Evolutionary conservation across 129 eudicot genomes (phyloP).

Genomic region (Tanacetum coccineum): DNA sequence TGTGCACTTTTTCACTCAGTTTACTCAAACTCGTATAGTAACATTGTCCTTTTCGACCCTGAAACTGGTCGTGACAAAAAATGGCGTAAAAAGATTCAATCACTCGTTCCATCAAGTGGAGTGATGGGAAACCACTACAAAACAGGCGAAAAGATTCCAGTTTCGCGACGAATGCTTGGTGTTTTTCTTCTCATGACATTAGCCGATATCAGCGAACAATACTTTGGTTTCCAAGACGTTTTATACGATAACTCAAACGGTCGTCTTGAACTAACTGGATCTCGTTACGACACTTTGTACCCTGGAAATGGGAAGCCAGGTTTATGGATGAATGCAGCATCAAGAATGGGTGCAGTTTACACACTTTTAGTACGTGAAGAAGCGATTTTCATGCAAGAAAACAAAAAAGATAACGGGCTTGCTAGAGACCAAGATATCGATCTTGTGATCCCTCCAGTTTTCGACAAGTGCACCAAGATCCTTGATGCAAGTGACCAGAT

Average conservation of each 20-base stretch:
- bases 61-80: slow-evolving; percentile 52
- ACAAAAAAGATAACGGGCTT: neutral
- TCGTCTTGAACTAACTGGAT: slow-evolving; percentile 50
- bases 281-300: slow-evolving; percentile 38
- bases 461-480: slow-evolving; percentile 50
- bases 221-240: slow-evolving; percentile 60
- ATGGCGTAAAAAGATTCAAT: slow-evolving; percentile 67
- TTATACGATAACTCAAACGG: slow-evolving; percentile 61
- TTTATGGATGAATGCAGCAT: slow-evolving; percentile 65
- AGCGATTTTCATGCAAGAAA: slow-evolving; percentile 32
- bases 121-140: slow-evolving; percentile 57
- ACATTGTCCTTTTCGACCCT: slow-evolving; percentile 81
- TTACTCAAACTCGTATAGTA: slow-evolving; percentile 81
- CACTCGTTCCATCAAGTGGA: slow-evolving; percentile 52
- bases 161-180: slow-evolving; percentile 61
- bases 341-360: slow-evolving; percentile 76
- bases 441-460: slow-evolving; percentile 67
- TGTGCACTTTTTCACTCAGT: too few species aligned
- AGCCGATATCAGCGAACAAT: slow-evolving; percentile 84
- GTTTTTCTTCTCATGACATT: slow-evolving; percentile 68
- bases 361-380: slow-evolving; percentile 60
- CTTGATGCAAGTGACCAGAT: slow-evolving; percentile 55
- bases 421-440: slow-evolving; percentile 59
- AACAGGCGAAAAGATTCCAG: slow-evolving; percentile 48
- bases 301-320: slow-evolving; percentile 89